Evolutionary conservation across 805 yeast genomes (phyloP).

Genomic region (Yamadazyma scolyti): DNA sequence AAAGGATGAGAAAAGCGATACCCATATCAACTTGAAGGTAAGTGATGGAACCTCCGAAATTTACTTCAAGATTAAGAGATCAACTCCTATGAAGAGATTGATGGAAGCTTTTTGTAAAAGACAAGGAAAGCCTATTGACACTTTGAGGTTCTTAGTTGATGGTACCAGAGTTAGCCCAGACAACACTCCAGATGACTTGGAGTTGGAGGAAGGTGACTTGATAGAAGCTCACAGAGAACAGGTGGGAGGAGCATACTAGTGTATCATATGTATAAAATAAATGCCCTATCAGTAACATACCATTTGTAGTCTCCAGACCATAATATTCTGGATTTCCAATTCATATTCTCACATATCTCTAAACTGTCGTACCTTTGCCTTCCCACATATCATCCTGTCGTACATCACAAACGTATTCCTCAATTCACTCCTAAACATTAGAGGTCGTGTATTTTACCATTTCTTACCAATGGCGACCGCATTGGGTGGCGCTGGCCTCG

Average conservation of each 20-base stretch:
- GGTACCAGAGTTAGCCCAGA: constrained; percentile 87
- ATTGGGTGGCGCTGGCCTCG: too few relatives aligned
- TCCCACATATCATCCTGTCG: too few relatives aligned
- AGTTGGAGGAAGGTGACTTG: constrained; percentile 92
- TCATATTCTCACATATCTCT: too few relatives aligned
- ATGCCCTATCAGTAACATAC: too few relatives aligned
- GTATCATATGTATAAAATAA: too few relatives aligned
- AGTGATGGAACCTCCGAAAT: constrained; percentile 93
- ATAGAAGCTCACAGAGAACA: constrained; percentile 98
- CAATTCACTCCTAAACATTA: too few relatives aligned
- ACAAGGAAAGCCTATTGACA: constrained; percentile 83
- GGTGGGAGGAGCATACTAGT: constrained; percentile 64
- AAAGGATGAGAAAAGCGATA: constrained; percentile 46
- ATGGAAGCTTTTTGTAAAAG: constrained; percentile 98
- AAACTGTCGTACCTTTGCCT: too few relatives aligned
- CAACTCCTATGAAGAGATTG: constrained; percentile 88
- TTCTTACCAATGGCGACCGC: too few relatives aligned
- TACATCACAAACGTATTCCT: too few relatives aligned
- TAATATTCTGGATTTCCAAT: too few relatives aligned
- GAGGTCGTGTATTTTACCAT: too few relatives aligned
- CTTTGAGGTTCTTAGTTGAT: constrained; percentile 86
- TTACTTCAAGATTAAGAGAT: constrained; percentile 88
- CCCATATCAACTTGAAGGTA: constrained; percentile 87
- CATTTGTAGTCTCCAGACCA: too few relatives aligned
- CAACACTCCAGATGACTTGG: constrained; percentile 90